Conservation (phyloP, 1,284 basidiomycete species). For the Pseudomicrostroma phylloplanum region DNA sequence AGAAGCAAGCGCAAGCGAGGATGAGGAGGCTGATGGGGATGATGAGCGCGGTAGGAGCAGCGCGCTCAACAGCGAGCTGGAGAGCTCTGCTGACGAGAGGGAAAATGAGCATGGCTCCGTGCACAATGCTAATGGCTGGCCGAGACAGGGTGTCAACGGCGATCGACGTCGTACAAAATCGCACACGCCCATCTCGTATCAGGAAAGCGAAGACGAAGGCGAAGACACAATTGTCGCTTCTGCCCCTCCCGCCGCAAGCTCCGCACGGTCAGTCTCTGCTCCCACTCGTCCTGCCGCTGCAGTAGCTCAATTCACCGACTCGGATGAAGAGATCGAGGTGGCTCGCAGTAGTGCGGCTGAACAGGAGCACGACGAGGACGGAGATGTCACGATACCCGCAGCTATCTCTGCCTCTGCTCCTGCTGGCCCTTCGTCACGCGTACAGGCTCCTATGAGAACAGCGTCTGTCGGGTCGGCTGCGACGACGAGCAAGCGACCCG, state of each 20-base stretch:
- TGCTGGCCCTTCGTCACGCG: no score
- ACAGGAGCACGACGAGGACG: slow-evolving; percentile 10
- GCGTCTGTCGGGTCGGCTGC: neutral
- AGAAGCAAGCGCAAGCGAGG: neutral
- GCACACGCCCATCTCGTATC: slow-evolving; percentile 9
- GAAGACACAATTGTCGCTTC: slow-evolving; percentile 8
- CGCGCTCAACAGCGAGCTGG: neutral
- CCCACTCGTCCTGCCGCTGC: no score
- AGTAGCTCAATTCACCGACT: no score
- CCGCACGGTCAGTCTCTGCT: no score
- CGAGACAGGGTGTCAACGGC: no score
- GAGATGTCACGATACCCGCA: neutral
- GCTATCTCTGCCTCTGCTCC: no score
- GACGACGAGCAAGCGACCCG: neutral
- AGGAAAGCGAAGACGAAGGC: slow-evolving; percentile 15
- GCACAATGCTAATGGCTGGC: no score
- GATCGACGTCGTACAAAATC: neutral
- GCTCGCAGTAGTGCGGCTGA: no score
- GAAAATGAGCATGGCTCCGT: no score
- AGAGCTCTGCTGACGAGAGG: neutral
- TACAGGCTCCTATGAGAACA: no score
- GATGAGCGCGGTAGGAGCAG: neutral
- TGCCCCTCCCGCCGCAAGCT: no score
- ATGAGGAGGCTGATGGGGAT: slow-evolving; percentile 1
- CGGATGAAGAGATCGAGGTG: no score